Base-by-base conservation (phyloP, 2,329 filamentous ascomycete species). In the Stachybotrys echinatus region DNA sequence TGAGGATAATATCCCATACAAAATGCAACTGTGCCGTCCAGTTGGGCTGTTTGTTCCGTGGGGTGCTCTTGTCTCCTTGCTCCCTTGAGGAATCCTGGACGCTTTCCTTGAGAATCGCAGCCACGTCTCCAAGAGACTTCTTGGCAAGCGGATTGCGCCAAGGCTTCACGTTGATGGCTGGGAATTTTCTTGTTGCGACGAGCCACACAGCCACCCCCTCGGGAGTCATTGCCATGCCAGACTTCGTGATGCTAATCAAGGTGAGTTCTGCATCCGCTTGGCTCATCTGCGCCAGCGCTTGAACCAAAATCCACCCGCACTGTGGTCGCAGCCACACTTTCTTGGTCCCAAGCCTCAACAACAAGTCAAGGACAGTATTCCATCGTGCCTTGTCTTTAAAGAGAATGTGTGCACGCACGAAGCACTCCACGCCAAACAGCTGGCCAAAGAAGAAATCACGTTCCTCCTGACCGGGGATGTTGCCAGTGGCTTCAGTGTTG, bases 151-250 rank as follows among this genome's bases (percentile, higher is more conserved):
- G 92, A 60, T 94, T 84, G 46, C 82, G 79, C 91, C 92, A 96
- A 2, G 89, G 77, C 55, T 87, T 84, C 22, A 78, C 74, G 46
- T 81, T 80, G 49, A 87, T 74, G 7, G 79, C 72, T 0, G 86
- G 80, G 58, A 88, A 90, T 19, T 72, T 73, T 47, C 80, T 78
- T 53, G 81, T 77, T 2, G 87, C 80, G 5, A 82, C 80, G 27
- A 97, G 74, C 91, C 92, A 97, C 50, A 96, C 82, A 1, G 89
- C 90, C 20, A 96, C 83, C 6, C 92, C 92, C 65, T 97, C 92
- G 0, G 91, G 87, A 0, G 91, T 92, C 65, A 87, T 87, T 8
- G 84, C 82, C 45, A 95, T 73, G 10, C 87, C 85, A 45, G 81
- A 78, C 17, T 81, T 75, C 19, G 76, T 74, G 8, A 95, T 63